Percentiles rank a stretch among this genome's conserved stretches.
Evolutionary conservation across 2,329 filamentous ascomycete species (phyloP).

Genomic region (Colletotrichum sp.): DNA sequence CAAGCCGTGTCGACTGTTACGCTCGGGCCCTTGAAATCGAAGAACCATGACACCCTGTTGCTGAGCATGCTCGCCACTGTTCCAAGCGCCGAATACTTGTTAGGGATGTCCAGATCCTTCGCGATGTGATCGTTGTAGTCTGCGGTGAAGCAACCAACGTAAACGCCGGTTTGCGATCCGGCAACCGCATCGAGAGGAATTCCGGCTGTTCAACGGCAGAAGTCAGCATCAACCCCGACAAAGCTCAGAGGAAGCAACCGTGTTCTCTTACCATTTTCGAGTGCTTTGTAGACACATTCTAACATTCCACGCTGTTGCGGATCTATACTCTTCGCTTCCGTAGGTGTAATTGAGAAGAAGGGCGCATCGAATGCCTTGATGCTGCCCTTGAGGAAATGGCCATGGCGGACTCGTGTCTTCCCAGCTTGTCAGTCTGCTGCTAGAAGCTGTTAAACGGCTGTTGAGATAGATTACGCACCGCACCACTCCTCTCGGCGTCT

Average conservation of each 20-base stretch:
- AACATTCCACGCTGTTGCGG: constrained; percentile 34
- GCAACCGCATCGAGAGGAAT: constrained; percentile 21
- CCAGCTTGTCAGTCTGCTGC: neutral
- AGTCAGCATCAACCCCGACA: neutral
- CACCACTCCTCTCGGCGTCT: constrained; percentile 27
- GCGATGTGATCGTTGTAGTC: constrained; percentile 25
- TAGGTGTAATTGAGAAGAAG: constrained; percentile 31
- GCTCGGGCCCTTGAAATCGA: constrained; percentile 35
- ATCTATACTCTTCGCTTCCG: constrained; percentile 33
- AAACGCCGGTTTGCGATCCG: constrained; percentile 23
- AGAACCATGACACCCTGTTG: constrained; percentile 40
- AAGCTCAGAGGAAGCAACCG: no score
- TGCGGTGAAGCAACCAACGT: constrained; percentile 29
- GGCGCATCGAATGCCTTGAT: constrained; percentile 25
- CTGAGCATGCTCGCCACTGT: constrained; percentile 31
- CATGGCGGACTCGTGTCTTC: constrained; percentile 24
- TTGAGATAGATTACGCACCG: constrained; percentile 15
- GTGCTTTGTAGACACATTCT: constrained; percentile 38
- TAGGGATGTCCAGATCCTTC: constrained; percentile 14
- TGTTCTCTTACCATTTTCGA: constrained; percentile 23
- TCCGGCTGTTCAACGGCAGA: constrained; percentile 13
- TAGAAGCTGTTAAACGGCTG: neutral
- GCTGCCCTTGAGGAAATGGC: constrained; percentile 30
- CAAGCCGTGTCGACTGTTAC: constrained; percentile 44
- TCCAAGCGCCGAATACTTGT: constrained; percentile 29